These are phyloP conservation scores for Diaporthe destruens DNA, from an alignment of 2,329 filamentous ascomycete genomes.

Conservation along the genomic window DNA sequence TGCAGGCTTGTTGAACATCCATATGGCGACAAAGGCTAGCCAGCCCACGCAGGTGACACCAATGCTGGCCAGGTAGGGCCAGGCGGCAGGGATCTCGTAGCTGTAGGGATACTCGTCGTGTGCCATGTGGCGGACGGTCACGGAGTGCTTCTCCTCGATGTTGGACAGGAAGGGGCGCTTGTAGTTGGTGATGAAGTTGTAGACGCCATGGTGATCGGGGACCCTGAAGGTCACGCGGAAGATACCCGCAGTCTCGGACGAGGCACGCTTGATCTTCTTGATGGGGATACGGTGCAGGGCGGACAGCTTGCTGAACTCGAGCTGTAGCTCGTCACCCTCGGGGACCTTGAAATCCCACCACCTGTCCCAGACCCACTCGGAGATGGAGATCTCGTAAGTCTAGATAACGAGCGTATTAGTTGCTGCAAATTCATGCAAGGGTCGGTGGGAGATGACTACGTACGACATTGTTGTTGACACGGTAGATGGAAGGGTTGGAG, in stretches of 20 bases:
- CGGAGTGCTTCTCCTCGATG: conserved; percentile 93
- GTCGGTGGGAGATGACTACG: conserved; percentile 55
- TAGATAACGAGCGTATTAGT: conserved; percentile 55
- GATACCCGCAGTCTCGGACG: conserved; percentile 73
- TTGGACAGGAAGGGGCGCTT: conserved; percentile 92
- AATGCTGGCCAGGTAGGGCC: conserved; percentile 94
- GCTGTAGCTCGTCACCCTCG: conserved; percentile 80
- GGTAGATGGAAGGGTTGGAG: conserved; percentile 89
- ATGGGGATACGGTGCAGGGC: conserved; percentile 93
- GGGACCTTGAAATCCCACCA: conserved; percentile 81
- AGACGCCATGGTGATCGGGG: conserved; percentile 98
- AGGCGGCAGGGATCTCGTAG: conserved; percentile 89
- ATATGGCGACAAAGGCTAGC: conserved; percentile 85
- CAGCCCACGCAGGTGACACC: conserved; percentile 87
- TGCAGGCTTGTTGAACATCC: conserved; percentile 78
- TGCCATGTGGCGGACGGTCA: conserved; percentile 95
- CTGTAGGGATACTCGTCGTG: conserved; percentile 97
- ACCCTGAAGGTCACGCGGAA: conserved; percentile 83
- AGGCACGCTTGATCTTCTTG: conserved; percentile 58
- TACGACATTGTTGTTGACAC: conserved; percentile 97
- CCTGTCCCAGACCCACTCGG: conserved; percentile 82
- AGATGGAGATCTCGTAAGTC: conserved; percentile 90
- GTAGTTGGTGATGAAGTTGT: conserved; percentile 98
- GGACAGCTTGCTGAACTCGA: conserved; percentile 98
- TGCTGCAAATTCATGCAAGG: conserved; percentile 34